These are phyloP conservation scores for Cubamyces lactineus DNA, from an alignment of 768 basidiomycete genomes.

Conservation along the genomic window DNA sequence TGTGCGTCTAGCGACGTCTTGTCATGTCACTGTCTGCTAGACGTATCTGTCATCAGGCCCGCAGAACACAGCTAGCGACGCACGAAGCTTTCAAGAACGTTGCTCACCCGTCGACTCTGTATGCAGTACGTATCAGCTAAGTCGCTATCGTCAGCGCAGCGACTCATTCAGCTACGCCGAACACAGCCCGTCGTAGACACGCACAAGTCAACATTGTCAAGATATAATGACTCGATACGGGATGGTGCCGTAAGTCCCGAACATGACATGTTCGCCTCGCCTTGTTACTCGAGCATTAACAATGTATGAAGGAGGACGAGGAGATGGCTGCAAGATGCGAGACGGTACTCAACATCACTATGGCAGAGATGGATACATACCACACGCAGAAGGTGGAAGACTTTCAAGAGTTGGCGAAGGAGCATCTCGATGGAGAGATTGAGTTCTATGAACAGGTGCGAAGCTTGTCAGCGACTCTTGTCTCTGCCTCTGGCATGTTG, in stretches of 20 bases:
- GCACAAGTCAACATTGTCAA: slow-evolving; percentile 66
- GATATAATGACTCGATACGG: slow-evolving; percentile 59
- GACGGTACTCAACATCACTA: slow-evolving; percentile 84
- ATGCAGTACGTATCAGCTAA: slow-evolving; percentile 52
- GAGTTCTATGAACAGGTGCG: slow-evolving; percentile 69
- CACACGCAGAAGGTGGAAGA: slow-evolving; percentile 77
- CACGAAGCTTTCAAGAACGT: slow-evolving; percentile 78
- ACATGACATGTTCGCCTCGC: not conserved
- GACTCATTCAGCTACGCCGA: not conserved
- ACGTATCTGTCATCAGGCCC: slow-evolving; percentile 52
- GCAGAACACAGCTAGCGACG: slow-evolving; percentile 69
- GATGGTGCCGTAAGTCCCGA: slow-evolving; percentile 38
- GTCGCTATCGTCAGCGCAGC: too few species aligned
- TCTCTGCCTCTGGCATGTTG: not conserved
- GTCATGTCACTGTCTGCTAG: not conserved
- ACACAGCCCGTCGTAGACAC: slow-evolving; percentile 71
- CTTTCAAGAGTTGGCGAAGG: slow-evolving; percentile 57
- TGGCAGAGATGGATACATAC: slow-evolving; percentile 86
- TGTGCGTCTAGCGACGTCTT: slow-evolving; percentile 43
- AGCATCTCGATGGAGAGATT: slow-evolving; percentile 81
- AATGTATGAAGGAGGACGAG: slow-evolving; percentile 51
- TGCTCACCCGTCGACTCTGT: slow-evolving; percentile 73
- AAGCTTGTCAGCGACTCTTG: not conserved
- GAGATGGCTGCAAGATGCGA: slow-evolving; percentile 78
- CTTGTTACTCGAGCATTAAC: not conserved